Conservation (phyloP, 208 protist species). For the Blastocrithidia nonstop region DNA sequence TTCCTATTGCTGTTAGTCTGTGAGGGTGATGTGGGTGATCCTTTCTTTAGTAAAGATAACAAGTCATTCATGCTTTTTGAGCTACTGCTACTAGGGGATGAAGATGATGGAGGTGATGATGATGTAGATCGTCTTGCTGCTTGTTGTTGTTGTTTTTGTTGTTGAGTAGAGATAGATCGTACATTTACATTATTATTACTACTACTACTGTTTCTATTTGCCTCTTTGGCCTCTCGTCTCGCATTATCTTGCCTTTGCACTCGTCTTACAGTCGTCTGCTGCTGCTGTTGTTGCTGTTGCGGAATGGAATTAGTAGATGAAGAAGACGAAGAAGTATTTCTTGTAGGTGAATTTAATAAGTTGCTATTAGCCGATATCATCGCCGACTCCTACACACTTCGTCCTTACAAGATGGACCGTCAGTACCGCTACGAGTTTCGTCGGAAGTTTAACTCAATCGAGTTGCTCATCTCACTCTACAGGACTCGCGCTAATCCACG, state of each 20-base stretch:
- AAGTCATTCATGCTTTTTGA: constrained; percentile 9
- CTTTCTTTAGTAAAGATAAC: constrained; percentile 8
- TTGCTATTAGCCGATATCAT: constrained; percentile 4
- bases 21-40: too few species aligned
- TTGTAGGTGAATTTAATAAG: background rate
- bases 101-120: background rate
- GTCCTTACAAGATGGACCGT: constrained; percentile 62
- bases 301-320: background rate
- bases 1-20: constrained; percentile 7
- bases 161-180: background rate
- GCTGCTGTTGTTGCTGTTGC: constrained; percentile 6
- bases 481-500: constrained; percentile 22
- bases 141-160: too few species aligned
- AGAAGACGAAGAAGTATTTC: too few species aligned
- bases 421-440: constrained; percentile 81
- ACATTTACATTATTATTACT: background rate
- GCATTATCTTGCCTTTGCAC: too few species aligned
- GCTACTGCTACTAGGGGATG: background rate
- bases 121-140: background rate
- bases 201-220: constrained; percentile 2
- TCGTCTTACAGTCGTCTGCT: too few species aligned
- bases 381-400: constrained; percentile 21
- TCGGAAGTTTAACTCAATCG: constrained; percentile 70
- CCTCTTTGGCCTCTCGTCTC: too few species aligned
- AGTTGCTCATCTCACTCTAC: constrained; percentile 34